Evolutionary conservation across 2,329 filamentous ascomycete genomes (phyloP), one percentile per base, ranked within the genome.

Genomic region (Cephalotrichum gorgonifer): DNA sequence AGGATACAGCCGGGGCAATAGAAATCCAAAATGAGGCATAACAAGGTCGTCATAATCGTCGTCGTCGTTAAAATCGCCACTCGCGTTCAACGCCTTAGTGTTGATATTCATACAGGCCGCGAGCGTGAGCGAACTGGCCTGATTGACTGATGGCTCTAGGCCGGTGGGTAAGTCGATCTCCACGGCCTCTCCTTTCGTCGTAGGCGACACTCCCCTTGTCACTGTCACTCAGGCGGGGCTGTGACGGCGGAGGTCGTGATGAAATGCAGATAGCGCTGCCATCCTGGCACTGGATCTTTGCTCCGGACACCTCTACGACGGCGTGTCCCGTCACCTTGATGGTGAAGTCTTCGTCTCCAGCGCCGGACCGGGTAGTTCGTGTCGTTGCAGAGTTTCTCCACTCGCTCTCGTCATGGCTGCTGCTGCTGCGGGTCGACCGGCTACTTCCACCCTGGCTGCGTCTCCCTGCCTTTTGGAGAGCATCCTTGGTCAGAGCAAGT

Each of bases 321-420:
- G 76, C 73, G 28, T 68, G 68, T 12, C 76, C 76, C 23, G 71
- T 74, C 43, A 83, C 69, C 54, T 77, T 77, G 60, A 83, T 81
- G 15, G 77, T 83, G 50, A 81, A 68, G 52, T 81, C 77, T 33
- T 82, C 77, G 49, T 77, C 74, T 15, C 54, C 54, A 3, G 62
- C 63, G 4, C 63, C 67, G 7, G 74, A 77, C 30, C 75, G 68
- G 4, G 79, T 83, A 9, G 79, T 78, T 38, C 76, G 72, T 12
- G 79, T 83, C 0, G 79, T 79, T 26, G 76, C 76, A 48, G 78
- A 82, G 53, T 76, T 75, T 54, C 72, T 73, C 61, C 75, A 81
- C 50, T 82, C 79, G 62, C 79, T 83, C 50, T 83, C 79, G 55
- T 83, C 80, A 41, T 71, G 78, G 58, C 79, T 83, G 22, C 62